Base-by-base conservation (phyloP, 2,329 filamentous ascomycete genomes). In the Akanthomyces dipterigenus region DNA sequence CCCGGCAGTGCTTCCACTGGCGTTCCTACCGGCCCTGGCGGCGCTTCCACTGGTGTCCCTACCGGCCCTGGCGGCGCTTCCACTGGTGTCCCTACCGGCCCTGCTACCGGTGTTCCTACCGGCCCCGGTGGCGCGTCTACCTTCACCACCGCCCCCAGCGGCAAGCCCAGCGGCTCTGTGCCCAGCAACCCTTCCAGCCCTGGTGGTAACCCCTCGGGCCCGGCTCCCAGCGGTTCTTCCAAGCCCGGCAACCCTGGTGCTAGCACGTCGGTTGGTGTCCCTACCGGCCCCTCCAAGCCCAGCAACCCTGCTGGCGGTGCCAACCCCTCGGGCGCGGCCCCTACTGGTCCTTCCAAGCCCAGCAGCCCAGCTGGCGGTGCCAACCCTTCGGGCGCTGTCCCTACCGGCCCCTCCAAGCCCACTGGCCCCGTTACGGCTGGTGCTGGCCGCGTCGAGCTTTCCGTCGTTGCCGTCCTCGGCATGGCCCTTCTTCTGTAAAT, bases 401-500 rank as follows among this genome's bases (percentile, higher is more conserved):
- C 46, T 8, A 51, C 34, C 14, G 38, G 46, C 26, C 56, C 56
- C 3, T n/a, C 24, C 12, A 51, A 59, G 26, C 24, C 56, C 14
- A 51, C 24, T n/a, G 43, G 18, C 18, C 56, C 56, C 6, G 56
- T 59, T 20, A 49, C 48, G 12, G 46, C 56, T 14, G 56, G 36
- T 51, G 56, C 46, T 45, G 46, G 46, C 7, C 56, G 56, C 38
- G 12, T 51, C 51, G 36, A 51, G 56, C 36, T 51, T 38, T 59
- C 56, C 11, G 38, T 51, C 16, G 36, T 26, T 18, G 56, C 56
- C 56, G 4, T 59, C 9, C 12, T 59, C 28, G 56, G 36, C 48
- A 51, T 51, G 56, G 38, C 11, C 43, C 56, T 59, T 59, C 36
- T 59, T 45, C 20, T 59, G 45, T 59, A 59, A 59, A 51, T 51